Evolutionary conservation across 2,329 filamentous ascomycete genomes (phyloP), one percentile per base, ranked within the genome.

Genomic region (Aspergillus sp.): DNA sequence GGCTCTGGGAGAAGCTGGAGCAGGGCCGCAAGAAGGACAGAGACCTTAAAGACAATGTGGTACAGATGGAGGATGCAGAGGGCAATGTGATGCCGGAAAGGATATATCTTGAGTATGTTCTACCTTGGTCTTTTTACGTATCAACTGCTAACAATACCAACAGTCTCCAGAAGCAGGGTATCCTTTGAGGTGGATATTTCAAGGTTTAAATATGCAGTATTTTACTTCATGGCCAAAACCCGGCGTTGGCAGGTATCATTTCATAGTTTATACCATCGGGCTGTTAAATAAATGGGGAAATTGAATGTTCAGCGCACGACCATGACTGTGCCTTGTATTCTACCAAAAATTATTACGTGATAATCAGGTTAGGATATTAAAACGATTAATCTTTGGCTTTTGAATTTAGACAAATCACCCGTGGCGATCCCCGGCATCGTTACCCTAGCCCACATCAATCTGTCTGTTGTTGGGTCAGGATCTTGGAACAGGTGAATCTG

Each of bases 41-140:
- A 72, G 81, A 88, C 1, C 86, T 88, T 61, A 89, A 89, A 45
- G 91, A 93, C 40, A 91, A 89, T 59, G 85, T 99, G 9, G 91
- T 98, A 50, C 92, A 99, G 80, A 99, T 99, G 95, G 95, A 99
- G 80, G 95, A 99, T 74, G 90, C 86, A 0, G 90, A 96, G 72
- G 95, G 95, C 47, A 98, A 99, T 69, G 95, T 99, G 57, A 99
- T 99, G 95, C 95, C 96, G 0, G 92, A 97, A 79, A 96, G 96
- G 82, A 93, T 99, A 54, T 99, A 97, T 75, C 88, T 93, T 64
- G 95, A 99, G 75, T 78, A 72, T 51, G 75, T 75, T 27, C 17
- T 40, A 30, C 50, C 59, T 19, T 39, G 3, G 2, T 20, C n/a
- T 17, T 40, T 5, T 40, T 5, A 44, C 37, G 11, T 30, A 19